Base-by-base conservation (phyloP, 2,329 filamentous ascomycete genomes). In the Teratosphaeria nubilosa region DNA sequence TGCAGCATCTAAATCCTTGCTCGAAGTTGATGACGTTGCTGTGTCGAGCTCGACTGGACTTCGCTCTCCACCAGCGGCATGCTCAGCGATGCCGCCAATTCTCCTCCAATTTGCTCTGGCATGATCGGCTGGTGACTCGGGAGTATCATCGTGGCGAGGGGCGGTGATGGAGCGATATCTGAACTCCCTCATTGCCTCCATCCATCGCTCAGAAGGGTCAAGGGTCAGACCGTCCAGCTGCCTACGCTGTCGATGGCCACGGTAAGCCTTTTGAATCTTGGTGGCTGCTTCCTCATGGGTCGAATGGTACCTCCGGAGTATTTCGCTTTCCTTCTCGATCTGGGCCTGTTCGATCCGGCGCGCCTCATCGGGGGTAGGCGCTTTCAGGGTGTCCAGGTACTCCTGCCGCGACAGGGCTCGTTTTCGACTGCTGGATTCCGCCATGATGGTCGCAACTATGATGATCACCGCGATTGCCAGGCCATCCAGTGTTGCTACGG, bases 21-120 rank as follows among this genome's bases (percentile, higher is more conserved):
- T n/a, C 51, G 24, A 53, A 9, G n/a, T 25, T 10, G 9, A 20
- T 3, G 41, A 48, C n/a, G 3, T 48, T 5, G 16, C 1, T 14
- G 56, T 55, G 25, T 24, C 27, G 24, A 14, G 11, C 14, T 14
- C 16, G 30, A 54, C 24, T 10, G 32, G 48, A 76, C 65, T 76
- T 72, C 60, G 63, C 64, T 84, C 84, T 65, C 91, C 88, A 34
- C 80, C 82, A 2, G 85, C 87, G 0, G 88, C 90, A 53, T 86
- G 80, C 57, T 84, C 80, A 1, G 88, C 86, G 52, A 94, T 86
- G 34, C 81, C 77, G 16, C 85, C 84, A 0, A 82, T 84, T 64
- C 87, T 87, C 64, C 84, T 85, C 90, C 90, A 95, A 59, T 90
- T 87, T 59, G 81, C 76, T 53, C 82, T 80, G 14, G 88, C 58